A percentile compares a stretch with the other conserved stretches of the same genome.
These are phyloP conservation scores for Pythium apleroticum DNA, from an alignment of 352 stramenopile species.

Conservation along the genomic window DNA sequence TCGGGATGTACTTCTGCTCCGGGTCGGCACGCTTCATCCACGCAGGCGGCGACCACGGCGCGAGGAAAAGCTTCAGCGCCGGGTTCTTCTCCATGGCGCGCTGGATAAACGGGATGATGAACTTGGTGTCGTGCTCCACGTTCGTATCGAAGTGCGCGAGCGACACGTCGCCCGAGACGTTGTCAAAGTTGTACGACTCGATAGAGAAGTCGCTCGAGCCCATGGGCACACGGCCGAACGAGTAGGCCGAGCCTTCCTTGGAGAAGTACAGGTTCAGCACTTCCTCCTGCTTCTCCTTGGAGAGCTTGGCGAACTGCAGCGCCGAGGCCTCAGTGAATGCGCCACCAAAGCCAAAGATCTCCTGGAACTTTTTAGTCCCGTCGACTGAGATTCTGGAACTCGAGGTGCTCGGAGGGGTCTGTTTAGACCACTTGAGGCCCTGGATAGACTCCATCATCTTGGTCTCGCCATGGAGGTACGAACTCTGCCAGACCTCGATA, in stretches of 20 bases:
- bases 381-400: slow-evolving; percentile 50
- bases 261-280: slow-evolving; percentile 89
- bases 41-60: slow-evolving; percentile 85
- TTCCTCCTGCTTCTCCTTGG: slow-evolving; percentile 74
- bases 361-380: slow-evolving; percentile 52
- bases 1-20: slow-evolving; percentile 47
- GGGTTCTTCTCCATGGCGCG: slow-evolving; percentile 62
- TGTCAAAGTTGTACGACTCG: slow-evolving; percentile 86
- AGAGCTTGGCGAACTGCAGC: slow-evolving; percentile 85
- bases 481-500: slow-evolving; percentile 68
- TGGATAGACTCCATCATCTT: slow-evolving; percentile 65
- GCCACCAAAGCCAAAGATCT: slow-evolving; percentile 90
- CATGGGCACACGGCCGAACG: slow-evolving; percentile 90
- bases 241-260: slow-evolving; percentile 80
- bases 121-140: slow-evolving; percentile 70
- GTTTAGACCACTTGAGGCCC: slow-evolving; percentile 46
- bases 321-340: slow-evolving; percentile 92
- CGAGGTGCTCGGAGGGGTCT: slow-evolving; percentile 21
- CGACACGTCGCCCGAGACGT: slow-evolving; percentile 67
- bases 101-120: slow-evolving; percentile 87
- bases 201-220: slow-evolving; percentile 89
- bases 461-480: slow-evolving; percentile 50
- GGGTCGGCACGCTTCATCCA: slow-evolving; percentile 80
- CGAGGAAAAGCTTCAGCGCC: slow-evolving; percentile 82
- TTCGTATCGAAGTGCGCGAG: slow-evolving; percentile 78